A percentile compares a stretch with the other conserved stretches of the same genome.
Conservation (phyloP, 2,329 filamentous ascomycete genomes). For the Diaporthe vaccinii region DNA sequence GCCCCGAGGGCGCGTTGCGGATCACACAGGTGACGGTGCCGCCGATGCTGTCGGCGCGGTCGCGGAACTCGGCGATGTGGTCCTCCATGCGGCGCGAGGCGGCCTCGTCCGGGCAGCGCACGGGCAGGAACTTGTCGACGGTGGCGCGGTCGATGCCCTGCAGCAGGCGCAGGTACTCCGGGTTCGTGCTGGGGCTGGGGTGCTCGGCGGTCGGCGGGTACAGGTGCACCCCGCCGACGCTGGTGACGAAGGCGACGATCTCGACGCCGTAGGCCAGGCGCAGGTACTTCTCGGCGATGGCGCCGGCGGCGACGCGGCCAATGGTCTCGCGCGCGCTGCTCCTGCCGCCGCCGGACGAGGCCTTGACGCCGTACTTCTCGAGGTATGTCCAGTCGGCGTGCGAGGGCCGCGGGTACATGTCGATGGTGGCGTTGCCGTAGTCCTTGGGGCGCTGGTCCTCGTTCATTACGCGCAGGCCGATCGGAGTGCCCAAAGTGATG, state of each 20-base stretch:
- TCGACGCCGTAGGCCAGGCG: constrained; percentile 84
- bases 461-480: constrained; percentile 88
- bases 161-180: constrained; percentile 81
- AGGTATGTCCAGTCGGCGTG: constrained; percentile 98
- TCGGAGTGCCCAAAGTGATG: constrained; percentile 90
- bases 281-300: constrained; percentile 95
- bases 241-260: constrained; percentile 91
- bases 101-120: constrained; percentile 83
- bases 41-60: constrained; percentile 88
- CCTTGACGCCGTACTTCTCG: constrained; percentile 96
- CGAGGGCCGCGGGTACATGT: constrained; percentile 88
- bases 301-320: constrained; percentile 89
- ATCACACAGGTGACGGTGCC: constrained; percentile 96
- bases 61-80: constrained; percentile 81
- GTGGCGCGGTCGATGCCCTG: constrained; percentile 78
- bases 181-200: constrained; percentile 79
- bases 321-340: constrained; percentile 97
- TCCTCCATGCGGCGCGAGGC: constrained; percentile 80
- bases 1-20: constrained; percentile 83
- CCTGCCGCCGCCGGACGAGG: constrained; percentile 88
- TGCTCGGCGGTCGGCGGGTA: constrained; percentile 79
- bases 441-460: constrained; percentile 94
- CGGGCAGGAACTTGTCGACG: constrained; percentile 88
- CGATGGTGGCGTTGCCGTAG: constrained; percentile 91
- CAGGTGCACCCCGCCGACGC: constrained; percentile 84